phyloP scores from a whole-genome alignment of 345 rosid genomes.

The Anacardium occidentale region DNA sequence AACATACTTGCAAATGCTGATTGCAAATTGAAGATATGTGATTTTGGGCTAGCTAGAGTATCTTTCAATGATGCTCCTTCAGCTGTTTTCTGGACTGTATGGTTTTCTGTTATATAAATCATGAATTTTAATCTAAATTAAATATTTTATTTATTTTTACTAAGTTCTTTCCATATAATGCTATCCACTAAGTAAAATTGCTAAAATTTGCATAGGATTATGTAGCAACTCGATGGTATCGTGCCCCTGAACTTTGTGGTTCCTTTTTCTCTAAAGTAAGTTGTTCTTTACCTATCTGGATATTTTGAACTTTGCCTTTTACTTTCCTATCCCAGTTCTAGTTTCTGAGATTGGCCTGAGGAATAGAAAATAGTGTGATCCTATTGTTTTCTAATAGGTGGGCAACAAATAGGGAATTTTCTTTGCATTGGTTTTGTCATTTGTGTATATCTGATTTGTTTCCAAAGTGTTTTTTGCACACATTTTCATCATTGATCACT shows the following conservation, averaged over 20 bases:
- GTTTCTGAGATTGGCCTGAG: slow-evolving; percentile 14
- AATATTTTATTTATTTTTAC: background rate
- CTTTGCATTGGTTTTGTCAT: background rate
- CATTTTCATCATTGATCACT: background rate
- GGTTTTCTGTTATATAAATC: slow-evolving; percentile 30
- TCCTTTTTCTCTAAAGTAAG: slow-evolving; percentile 97
- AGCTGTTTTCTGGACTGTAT: slow-evolving; percentile 96
- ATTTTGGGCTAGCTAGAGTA: slow-evolving; percentile 98
- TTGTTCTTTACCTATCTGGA: background rate
- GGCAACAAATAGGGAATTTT: background rate
- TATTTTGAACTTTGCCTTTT: slow-evolving; percentile 1
- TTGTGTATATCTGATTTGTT: background rate
- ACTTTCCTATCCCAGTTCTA: slow-evolving; percentile 5
- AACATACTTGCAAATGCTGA: slow-evolving; percentile 99
- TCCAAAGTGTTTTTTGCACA: background rate
- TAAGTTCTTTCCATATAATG: slow-evolving; percentile 11
- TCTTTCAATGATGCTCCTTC: slow-evolving; percentile 97
- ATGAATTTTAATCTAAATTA: slow-evolving; percentile 7
- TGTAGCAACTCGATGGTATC: slow-evolving; percentile 99
- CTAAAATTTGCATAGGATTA: slow-evolving; percentile 61
- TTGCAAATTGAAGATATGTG: slow-evolving; percentile 96
- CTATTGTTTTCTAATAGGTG: background rate
- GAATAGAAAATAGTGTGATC: background rate
- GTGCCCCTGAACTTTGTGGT: slow-evolving; percentile 99
- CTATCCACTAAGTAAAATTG: slow-evolving; percentile 16